Percentiles rank a stretch among this genome's conserved stretches.
phyloP scores from a whole-genome alignment of 805 yeast species.

The Candida berthetii region DNA sequence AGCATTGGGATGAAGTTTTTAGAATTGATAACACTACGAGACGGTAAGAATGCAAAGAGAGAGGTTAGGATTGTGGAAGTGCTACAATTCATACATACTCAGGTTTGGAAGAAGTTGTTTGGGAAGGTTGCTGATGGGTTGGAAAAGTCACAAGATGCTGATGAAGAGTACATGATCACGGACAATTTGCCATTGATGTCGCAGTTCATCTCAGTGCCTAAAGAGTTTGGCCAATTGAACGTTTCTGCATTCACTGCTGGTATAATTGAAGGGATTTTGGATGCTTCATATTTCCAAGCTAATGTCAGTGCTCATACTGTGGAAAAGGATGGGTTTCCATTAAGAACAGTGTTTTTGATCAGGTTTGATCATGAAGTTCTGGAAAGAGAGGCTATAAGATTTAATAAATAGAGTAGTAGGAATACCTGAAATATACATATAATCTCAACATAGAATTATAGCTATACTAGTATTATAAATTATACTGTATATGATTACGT shows the following conservation, averaged over 20 bases:
- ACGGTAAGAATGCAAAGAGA: conserved; percentile 60
- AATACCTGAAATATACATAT: background rate
- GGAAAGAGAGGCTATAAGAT: conserved; percentile 45
- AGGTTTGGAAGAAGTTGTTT: conserved; percentile 69
- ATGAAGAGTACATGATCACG: conserved; percentile 52
- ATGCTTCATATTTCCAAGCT: conserved; percentile 66
- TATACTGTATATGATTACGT: too few species aligned
- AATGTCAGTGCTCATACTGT: conserved; percentile 80
- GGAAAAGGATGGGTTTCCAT: conserved; percentile 50
- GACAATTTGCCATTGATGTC: conserved; percentile 70
- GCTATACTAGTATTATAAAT: too few species aligned
- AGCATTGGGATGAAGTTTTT: conserved; percentile 67
- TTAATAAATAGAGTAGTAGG: conserved; percentile 4
- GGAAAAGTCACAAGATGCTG: conserved; percentile 64
- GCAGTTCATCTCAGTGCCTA: conserved; percentile 72
- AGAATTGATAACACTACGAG: conserved; percentile 65
- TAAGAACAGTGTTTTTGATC: conserved; percentile 69
- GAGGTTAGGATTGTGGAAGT: conserved; percentile 62
- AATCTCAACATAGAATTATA: too few species aligned
- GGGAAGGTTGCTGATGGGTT: conserved; percentile 70
- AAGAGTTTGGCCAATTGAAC: conserved; percentile 69
- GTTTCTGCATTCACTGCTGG: conserved; percentile 86
- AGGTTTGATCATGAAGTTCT: conserved; percentile 58
- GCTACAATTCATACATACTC: conserved; percentile 64
- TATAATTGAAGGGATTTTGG: conserved; percentile 75